Percentiles rank a stretch among this genome's conserved stretches.
These are phyloP conservation scores for Cardamine resedifolia DNA, from an alignment of 345 rosid species.

Conservation along the genomic window DNA sequence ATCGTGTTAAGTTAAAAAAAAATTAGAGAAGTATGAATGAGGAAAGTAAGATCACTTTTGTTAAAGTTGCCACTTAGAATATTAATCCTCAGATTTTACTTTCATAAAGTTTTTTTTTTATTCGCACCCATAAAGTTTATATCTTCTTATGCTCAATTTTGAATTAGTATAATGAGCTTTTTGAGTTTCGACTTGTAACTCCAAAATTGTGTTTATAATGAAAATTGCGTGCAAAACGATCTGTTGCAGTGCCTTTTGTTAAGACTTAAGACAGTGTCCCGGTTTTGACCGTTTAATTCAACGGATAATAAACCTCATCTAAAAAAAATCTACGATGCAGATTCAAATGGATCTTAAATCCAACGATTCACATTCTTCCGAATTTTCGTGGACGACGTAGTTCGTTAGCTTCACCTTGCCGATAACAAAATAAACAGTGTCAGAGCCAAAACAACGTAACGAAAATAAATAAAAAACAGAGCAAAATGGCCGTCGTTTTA, in stretches of 20 bases:
- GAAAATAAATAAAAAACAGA: slow-evolving; percentile 10
- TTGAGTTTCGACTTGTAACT: too few species aligned
- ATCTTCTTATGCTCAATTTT: neutral
- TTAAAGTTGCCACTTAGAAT: slow-evolving; percentile 92
- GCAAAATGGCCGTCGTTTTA: slow-evolving; percentile 29
- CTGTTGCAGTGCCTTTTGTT: too few species aligned
- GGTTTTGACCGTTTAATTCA: neutral
- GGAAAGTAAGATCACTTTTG: slow-evolving; percentile 32
- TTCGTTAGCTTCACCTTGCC: neutral
- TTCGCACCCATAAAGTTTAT: too few species aligned
- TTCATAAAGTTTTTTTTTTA: slow-evolving; percentile 84
- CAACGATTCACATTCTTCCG: neutral
- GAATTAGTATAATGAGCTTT: neutral
- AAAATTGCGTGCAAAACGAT: too few species aligned
- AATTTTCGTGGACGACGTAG: slow-evolving; percentile 4
- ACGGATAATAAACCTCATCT: neutral
- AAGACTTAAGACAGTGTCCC: too few species aligned
- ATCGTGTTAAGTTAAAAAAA: too few species aligned
- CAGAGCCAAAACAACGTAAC: neutral
- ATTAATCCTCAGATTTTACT: slow-evolving; percentile 85
- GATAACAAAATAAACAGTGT: slow-evolving; percentile 4
- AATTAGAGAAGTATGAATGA: too few species aligned
- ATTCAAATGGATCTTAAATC: neutral
- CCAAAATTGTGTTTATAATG: too few species aligned
- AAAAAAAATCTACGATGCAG: neutral